phyloP scores from a whole-genome alignment of 1,139 yeast species.

The Taphrina sp. region DNA sequence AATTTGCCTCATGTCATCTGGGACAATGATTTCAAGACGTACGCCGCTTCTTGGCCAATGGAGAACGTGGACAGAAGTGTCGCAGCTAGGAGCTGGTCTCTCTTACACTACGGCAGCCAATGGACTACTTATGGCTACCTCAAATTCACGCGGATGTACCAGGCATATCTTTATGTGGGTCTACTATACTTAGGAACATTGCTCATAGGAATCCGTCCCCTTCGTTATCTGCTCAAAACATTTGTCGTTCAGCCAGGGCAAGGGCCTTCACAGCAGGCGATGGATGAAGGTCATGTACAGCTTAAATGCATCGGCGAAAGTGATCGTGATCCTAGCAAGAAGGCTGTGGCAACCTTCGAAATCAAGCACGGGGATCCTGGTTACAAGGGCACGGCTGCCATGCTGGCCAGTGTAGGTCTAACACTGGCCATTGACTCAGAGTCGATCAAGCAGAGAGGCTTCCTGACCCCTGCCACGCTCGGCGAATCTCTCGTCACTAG shows the following conservation, averaged over 20 bases:
- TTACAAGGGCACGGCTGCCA: slow-evolving; percentile 11
- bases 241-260: slow-evolving; percentile 6
- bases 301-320: slow-evolving; percentile 13
- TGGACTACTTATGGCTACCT: slow-evolving; percentile 18
- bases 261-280: slow-evolving; percentile 6
- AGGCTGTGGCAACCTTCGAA: slow-evolving; percentile 3
- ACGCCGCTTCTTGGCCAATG: slow-evolving; percentile 5
- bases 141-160: background rate
- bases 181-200: background rate
- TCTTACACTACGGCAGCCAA: slow-evolving; percentile 7
- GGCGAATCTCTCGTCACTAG: slow-evolving; percentile 9
- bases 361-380: slow-evolving; percentile 10
- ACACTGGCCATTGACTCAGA: slow-evolving; percentile 2
- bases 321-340: background rate
- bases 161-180: slow-evolving; percentile 5
- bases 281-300: slow-evolving; percentile 4
- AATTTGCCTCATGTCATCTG: slow-evolving; percentile 13
- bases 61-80: slow-evolving; percentile 18
- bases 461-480: slow-evolving; percentile 15
- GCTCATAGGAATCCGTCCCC: slow-evolving; percentile 1
- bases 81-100: slow-evolving; percentile 14
- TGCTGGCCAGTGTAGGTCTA: slow-evolving; percentile 18
- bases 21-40: slow-evolving; percentile 1
- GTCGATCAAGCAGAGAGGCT: background rate
- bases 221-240: background rate